Conservation (phyloP, 805 yeast genomes). For the Millerozyma miso region DNA sequence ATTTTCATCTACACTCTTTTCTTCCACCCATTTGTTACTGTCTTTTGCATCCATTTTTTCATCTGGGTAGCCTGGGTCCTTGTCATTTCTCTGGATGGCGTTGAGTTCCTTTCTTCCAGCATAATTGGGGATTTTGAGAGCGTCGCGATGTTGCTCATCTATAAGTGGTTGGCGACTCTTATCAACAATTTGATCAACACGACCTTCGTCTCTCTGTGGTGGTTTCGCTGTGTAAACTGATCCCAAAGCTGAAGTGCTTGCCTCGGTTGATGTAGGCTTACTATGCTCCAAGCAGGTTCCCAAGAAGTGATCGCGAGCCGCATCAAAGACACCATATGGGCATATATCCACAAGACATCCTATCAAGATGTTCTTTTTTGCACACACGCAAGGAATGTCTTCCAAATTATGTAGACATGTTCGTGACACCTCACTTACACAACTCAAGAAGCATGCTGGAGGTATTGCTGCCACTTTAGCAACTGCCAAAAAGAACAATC, state of each 20-base stretch:
- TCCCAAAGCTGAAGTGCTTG: conserved; percentile 4
- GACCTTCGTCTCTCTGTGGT: conserved; percentile 1
- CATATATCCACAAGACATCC: conserved; percentile 46
- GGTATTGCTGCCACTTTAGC: conserved; percentile 33
- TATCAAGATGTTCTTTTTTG: conserved; percentile 30
- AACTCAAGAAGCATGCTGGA: conserved; percentile 47
- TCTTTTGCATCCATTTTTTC: conserved; percentile 4
- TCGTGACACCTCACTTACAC: conserved; percentile 34
- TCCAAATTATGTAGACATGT: conserved; percentile 26
- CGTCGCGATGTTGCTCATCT: neutral
- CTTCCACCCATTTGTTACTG: conserved; percentile 19
- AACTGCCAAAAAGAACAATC: neutral
- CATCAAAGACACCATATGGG: conserved; percentile 37
- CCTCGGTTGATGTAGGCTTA: conserved; percentile 6
- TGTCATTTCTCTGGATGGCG: conserved; percentile 6
- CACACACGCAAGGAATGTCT: conserved; percentile 40
- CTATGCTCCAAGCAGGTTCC: conserved; percentile 45
- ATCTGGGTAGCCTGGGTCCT: conserved; percentile 4
- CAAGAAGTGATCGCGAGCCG: conserved; percentile 46
- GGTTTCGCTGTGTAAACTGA: conserved; percentile 3
- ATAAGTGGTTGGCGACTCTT: no score
- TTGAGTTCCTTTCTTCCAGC: conserved; percentile 3
- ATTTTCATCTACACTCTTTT: conserved; percentile 13
- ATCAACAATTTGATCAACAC: no score
- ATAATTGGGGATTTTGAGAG: neutral